Evolutionary conservation across 768 basidiomycete species (phyloP).

Genomic region (Sarcodon aspratus): DNA sequence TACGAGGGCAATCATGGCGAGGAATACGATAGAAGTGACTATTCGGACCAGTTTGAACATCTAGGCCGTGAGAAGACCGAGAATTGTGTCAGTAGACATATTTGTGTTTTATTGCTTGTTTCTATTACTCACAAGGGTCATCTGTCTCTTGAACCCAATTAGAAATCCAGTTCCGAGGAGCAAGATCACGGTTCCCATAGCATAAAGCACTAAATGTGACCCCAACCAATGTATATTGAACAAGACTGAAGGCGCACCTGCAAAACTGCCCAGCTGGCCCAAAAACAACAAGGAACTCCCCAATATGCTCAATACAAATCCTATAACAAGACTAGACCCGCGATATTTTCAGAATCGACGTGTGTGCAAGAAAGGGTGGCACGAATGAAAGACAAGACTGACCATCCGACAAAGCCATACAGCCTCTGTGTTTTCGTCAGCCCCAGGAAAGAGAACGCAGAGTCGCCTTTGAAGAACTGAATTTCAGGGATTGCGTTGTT

Average conservation of each 20-base stretch:
- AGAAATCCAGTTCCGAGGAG: slow-evolving; percentile 86
- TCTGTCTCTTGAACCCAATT: slow-evolving; percentile 77
- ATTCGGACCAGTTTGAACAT: slow-evolving; percentile 95
- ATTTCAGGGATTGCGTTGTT: slow-evolving; percentile 56
- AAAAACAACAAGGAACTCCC: slow-evolving; percentile 72
- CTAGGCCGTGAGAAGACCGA: slow-evolving; percentile 22
- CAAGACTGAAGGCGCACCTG: slow-evolving; percentile 25
- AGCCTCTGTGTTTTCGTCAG: slow-evolving; percentile 71
- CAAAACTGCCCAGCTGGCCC: slow-evolving; percentile 57
- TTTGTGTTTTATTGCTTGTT: neutral
- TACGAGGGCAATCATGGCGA: slow-evolving; percentile 71
- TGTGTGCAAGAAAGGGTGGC: neutral
- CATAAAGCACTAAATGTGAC: slow-evolving; percentile 55
- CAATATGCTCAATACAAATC: slow-evolving; percentile 72
- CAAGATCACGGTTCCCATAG: slow-evolving; percentile 70
- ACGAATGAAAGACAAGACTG: slow-evolving; percentile 14
- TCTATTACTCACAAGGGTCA: slow-evolving; percentile 52
- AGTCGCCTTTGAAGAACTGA: slow-evolving; percentile 81
- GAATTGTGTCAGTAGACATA: neutral
- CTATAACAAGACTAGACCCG: slow-evolving; percentile 47
- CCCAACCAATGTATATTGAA: neutral
- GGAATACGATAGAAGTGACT: slow-evolving; percentile 66
- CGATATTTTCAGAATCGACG: neutral
- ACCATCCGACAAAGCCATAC: slow-evolving; percentile 84
- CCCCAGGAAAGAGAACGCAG: slow-evolving; percentile 73